phyloP scores from a whole-genome alignment of 164 flowering plant species.

The Vitis rotundifolia region DNA sequence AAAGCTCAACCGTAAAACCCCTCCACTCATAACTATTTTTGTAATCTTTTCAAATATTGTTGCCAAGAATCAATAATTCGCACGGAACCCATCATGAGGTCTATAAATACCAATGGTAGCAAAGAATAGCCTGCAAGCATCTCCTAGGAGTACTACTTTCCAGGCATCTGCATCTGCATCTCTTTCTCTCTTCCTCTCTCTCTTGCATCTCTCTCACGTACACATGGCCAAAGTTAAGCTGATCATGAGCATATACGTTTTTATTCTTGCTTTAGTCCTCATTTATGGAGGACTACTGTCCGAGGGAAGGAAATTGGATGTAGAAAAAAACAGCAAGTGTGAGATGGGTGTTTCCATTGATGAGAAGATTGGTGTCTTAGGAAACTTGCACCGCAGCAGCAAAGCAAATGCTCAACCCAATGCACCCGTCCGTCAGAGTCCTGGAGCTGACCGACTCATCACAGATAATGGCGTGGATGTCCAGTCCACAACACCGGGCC shows the following conservation, averaged over 20 bases:
- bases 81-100: not conserved
- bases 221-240: constrained; percentile 31
- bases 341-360: too few relatives aligned
- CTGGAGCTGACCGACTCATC: not conserved
- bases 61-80: too few relatives aligned
- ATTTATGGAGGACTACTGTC: not conserved
- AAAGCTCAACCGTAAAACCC: not conserved
- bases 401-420: not conserved
- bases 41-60: too few relatives aligned
- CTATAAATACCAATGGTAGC: constrained; percentile 12
- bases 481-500: constrained; percentile 37
- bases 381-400: not conserved
- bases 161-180: not conserved
- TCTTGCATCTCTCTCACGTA: not conserved
- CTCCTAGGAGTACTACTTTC: too few relatives aligned
- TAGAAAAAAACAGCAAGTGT: not conserved
- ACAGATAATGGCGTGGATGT: constrained; percentile 12
- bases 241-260: constrained; percentile 10
- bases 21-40: too few relatives aligned
- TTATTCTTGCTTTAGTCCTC: constrained; percentile 20
- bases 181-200: not conserved
- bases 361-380: too few relatives aligned
- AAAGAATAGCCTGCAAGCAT: not conserved
- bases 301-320: constrained; percentile 24
- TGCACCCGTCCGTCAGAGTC: too few relatives aligned